phyloP scores from a whole-genome alignment of 2,329 filamentous ascomycete species.

The Claviceps sp. region DNA sequence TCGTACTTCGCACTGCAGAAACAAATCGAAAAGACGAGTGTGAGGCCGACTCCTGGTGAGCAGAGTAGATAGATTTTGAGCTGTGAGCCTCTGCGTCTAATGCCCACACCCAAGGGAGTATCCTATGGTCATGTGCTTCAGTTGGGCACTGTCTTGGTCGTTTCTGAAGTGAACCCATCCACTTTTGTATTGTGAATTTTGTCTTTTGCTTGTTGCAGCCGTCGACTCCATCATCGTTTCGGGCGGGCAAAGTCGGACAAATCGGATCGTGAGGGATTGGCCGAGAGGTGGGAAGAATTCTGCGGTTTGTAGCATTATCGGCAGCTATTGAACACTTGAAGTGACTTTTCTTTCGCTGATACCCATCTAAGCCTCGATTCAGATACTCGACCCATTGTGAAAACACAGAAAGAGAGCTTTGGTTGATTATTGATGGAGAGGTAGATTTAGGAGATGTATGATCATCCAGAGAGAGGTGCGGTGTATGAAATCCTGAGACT shows the following conservation, averaged over 20 bases:
- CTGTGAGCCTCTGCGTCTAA: not conserved
- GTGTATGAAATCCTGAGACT: constrained; percentile 11
- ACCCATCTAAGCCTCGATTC: not conserved
- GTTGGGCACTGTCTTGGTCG: constrained; percentile 30
- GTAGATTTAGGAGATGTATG: not conserved
- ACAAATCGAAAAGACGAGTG: constrained; percentile 69
- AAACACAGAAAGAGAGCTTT: not conserved
- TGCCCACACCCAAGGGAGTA: constrained; percentile 1
- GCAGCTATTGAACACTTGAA: constrained; percentile 12
- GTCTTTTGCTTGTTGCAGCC: constrained; percentile 4
- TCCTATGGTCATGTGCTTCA: constrained; percentile 2
- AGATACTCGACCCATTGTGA: not conserved
- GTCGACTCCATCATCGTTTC: not conserved
- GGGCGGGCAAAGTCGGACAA: not conserved
- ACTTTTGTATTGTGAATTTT: constrained; percentile 49
- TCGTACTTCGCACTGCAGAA: constrained; percentile 68
- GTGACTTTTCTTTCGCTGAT: not conserved
- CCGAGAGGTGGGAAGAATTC: not conserved
- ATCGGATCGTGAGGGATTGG: not conserved
- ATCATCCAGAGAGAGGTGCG: constrained; percentile 6
- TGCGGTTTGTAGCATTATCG: constrained; percentile 5
- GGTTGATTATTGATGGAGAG: not conserved
- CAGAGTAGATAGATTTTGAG: constrained; percentile 1
- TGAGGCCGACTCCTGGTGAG: constrained; percentile 31
- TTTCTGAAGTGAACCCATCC: constrained; percentile 57